Base-by-base conservation (phyloP, 2,329 filamentous ascomycete species). In the Alternaria longipes region DNA sequence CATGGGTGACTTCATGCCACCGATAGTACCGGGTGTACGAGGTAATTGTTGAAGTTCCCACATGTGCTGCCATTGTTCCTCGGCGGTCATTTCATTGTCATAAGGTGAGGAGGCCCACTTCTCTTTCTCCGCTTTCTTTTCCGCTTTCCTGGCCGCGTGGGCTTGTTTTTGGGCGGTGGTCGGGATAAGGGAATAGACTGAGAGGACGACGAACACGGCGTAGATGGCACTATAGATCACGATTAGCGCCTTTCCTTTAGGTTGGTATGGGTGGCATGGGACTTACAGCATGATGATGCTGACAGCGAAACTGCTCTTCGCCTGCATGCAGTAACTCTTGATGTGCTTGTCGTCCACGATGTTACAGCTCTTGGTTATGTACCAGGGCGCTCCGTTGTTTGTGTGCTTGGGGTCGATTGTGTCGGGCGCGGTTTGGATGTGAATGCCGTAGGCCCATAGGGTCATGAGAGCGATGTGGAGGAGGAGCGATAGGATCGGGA, bases 351-450 rank as follows among this genome's bases (percentile, higher is more conserved):
- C 81, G 54, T 81, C 81, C 2, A 89, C 88, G 38, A 90, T 83
- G 54, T 79, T 82, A 80, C 91, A 94, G 63, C 86, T 87, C 76
- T 90, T 88, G 55, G 86, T 85, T 68, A 94, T 87, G 76, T 93
- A 94, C 91, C 91, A 94, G 7, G 90, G 86, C 18, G 86, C 85
- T 26, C 87, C 84, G 26, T 83, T 82, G 70, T 89, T 88, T 5
- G 85, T 85, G 70, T 89, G 85, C 44, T 82, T 77, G 6, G 86
- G 79, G 77, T 94, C 91, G 66, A 86, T 86, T 72, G 89, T 87
- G 79, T 94, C 91, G 30, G 90, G 89, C 11, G 89, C 89, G 55
- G 90, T 87, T 77, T 94, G 91, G 50, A 90, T 89, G 76, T 89
- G 88, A 60, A 90, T 80, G 78, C 88, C 90, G 69, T 88, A 84